Base-by-base conservation (phyloP, 768 basidiomycete species). In the Sutorius australiensis region DNA sequence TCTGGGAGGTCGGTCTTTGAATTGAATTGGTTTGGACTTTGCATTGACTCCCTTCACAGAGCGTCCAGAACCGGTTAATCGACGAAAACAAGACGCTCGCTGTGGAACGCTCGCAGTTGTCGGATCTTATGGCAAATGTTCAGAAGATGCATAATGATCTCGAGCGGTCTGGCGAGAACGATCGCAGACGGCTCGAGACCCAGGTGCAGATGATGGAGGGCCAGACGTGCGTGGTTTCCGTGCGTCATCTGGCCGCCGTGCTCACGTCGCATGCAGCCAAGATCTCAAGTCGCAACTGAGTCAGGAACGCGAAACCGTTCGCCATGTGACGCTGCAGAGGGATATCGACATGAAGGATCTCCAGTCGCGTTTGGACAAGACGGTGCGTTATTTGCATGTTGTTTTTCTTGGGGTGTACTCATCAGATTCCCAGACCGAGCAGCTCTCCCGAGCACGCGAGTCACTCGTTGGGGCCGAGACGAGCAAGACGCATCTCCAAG, bases 81-180 rank as follows among this genome's bases (percentile, higher is more conserved):
- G 86, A 92, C 44, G 93, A 98, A 69, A 94, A 97, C 72, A 83
- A 84, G 67, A 79, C 77, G 0, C 75, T 97, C 5, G 75, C 87
- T 13, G 75, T 85, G 61, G 95, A 97, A 63, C 83, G 92, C 10
- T 85, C 92, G 0, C 87, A 89, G 55, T 76, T 97, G 3, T 83
- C 90, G 2, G 91, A 94, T 65, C 77, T 97, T 27, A 92, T 95
- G 83, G 75, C 79, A 24, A 95, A 91, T 64, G 84, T 95, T 21
- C 92, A 94, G 70, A 87, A 81, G 63, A 92, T 97, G 83, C 90
- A 92, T 61, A 82, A 82, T 50, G 95, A 97, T 60, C 76, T 91
- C 7, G 92, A 95, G 64, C 80, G 84, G 46, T 87, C 88, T 0
- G 83, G 86, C 6, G 84, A 87, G 65, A 95, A 91, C 53, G 90